Base-by-base conservation (phyloP, 805 yeast genomes). In the Clavispora fructus region DNA sequence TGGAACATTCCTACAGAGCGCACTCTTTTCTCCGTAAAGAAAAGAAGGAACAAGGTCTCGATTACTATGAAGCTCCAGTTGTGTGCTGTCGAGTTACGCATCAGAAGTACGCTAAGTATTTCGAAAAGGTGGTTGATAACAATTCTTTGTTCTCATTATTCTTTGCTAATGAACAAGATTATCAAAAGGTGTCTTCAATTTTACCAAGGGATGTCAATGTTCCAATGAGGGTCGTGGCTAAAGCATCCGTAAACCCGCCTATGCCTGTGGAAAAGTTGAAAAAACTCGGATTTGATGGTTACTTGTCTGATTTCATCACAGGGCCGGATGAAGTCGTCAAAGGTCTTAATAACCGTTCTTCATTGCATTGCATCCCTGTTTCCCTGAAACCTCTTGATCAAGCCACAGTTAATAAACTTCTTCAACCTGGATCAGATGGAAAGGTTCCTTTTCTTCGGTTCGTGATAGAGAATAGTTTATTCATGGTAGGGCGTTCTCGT, bases 271-370 rank as follows among this genome's bases (percentile, higher is more conserved):
- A 68, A 8, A 59, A 73, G 41, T 54, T 89, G 2, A 56, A 51
- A 27, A 31, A 46, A 0, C 62, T 69, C 19, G 96, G 96, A 0
- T 90, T 94, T 62, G 96, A 87, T 45, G 94, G 96, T 1, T 87
- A 79, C 57, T 54, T 90, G 25, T 63, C 77, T 2, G 97, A 94
- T 55, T 79, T 79, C 51, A 57, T 92, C 2, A 63, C 66, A 2
- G 98, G 96, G 0, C 96, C 96, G 1, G 58, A 63, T 6, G 76
- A 77, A 9, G 95, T 92, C 1, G 59, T 88, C 42, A 73, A 75
- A 44, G 88, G 86, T 89, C 71, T 91, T 29, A 80, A 85, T 52
- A 82, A 78, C 50, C 63, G 68, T 11, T 60, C 71, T 10, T 67
- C 68, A 44, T 72, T 75, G 39, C 63, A 68, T 33, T 61, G 81